These are phyloP conservation scores for Claviceps humidiphila DNA, from an alignment of 2,329 filamentous ascomycete genomes.

Conservation along the genomic window DNA sequence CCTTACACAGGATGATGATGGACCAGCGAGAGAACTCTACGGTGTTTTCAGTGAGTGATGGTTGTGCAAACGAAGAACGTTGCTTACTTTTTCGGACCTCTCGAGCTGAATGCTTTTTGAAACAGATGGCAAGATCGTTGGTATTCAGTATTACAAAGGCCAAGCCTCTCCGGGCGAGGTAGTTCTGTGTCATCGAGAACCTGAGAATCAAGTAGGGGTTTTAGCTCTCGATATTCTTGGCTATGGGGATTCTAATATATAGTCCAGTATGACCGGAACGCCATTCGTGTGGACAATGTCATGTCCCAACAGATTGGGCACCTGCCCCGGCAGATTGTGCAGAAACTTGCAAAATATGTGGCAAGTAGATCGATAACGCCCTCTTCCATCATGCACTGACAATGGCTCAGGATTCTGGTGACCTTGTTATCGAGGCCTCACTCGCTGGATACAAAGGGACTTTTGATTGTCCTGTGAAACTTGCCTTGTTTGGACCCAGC, in stretches of 20 bases:
- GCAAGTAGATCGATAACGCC: conserved; percentile 24
- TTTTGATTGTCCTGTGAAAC: conserved; percentile 59
- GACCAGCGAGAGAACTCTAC: conserved; percentile 30
- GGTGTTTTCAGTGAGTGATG: conserved; percentile 27
- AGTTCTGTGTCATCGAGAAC: conserved; percentile 51
- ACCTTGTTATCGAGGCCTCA: conserved; percentile 53
- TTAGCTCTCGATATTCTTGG: not conserved
- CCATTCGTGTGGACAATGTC: conserved; percentile 68
- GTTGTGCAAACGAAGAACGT: not conserved
- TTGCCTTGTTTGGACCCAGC: conserved; percentile 57
- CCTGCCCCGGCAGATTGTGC: conserved; percentile 51
- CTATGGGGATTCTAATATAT: not conserved
- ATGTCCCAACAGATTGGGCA: conserved; percentile 66
- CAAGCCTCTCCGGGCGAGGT: conserved; percentile 49
- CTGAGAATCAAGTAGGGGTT: conserved; percentile 39
- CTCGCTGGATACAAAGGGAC: conserved; percentile 51
- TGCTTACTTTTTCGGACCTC: not conserved
- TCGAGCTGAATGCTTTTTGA: not conserved
- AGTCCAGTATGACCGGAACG: conserved; percentile 54
- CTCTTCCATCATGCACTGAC: not conserved
- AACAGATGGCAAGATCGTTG: conserved; percentile 35
- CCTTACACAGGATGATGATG: conserved; percentile 30
- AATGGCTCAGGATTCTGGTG: conserved; percentile 34
- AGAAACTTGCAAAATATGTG: conserved; percentile 62
- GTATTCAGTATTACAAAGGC: conserved; percentile 47